Base-by-base conservation (phyloP, 129 eudicot species). In the Pulicaria dysenterica region DNA sequence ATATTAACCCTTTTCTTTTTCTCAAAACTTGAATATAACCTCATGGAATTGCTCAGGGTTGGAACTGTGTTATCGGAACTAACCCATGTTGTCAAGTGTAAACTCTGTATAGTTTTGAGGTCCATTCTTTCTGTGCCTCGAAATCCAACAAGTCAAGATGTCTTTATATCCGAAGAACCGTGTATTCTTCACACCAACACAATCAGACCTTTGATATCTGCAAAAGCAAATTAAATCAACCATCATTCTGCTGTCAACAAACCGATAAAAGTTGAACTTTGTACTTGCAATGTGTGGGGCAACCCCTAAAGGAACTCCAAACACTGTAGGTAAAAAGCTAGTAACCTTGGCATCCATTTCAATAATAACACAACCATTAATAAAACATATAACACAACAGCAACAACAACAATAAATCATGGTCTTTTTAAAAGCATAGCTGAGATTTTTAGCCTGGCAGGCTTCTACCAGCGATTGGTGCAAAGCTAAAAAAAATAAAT, bases 61-160 rank as follows among this genome's bases (percentile, higher is more conserved):
- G 81, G 74, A 68, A 70, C 59, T 3, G 54, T 67, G 50, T 69
- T 77, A 37, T 82, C 89, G 5, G 84, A 64, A 74, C 60, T 63
- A 19, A 71, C 58, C 86, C 87, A 89, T 78, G 79, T 74, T 15
- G 80, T 63, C 40, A 80, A 70, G 19, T 78, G 85, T 76, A 85
- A 43, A 63, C 87, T 81, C 19, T 81, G 86, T 8, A 72, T 58
- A 68, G 73, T 64, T 51, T 73, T 75, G 51, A 84, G 85, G 72
- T 84, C 95, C 96, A 92, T 89, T 57, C 41, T 56, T 82, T 74
- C 1, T 31, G 34, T 62, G 63, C 55, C 75, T 57, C 24, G 16
- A 12, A 6, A 69, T 74, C 56, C 68, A 69, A 55, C 59, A 69
- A 76, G 5, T 46, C 5, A 38, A 58, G 67, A 45, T 72, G 34